phyloP scores from a whole-genome alignment of 2,329 filamentous ascomycete genomes.

The Sporothrix schenckii region DNA sequence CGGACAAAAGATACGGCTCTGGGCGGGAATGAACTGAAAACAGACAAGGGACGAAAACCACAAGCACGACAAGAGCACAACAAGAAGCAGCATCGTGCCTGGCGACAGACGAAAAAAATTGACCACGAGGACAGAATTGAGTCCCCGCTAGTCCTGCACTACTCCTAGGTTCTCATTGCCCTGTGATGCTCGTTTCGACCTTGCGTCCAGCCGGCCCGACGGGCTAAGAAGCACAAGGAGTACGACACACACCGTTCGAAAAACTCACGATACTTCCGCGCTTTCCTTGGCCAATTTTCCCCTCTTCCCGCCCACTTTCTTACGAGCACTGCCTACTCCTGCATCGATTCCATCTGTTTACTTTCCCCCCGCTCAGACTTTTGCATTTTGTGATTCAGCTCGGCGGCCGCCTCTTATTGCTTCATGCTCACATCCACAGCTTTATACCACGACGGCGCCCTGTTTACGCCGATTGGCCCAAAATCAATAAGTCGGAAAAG shows the following conservation, averaged over 20 bases:
- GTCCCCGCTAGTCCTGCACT: constrained; percentile 28
- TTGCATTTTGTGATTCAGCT: background rate
- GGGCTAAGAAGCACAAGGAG: background rate
- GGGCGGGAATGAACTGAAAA: background rate
- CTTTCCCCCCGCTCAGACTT: background rate
- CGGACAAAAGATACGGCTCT: background rate
- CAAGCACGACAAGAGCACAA: background rate
- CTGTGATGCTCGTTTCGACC: constrained; percentile 10
- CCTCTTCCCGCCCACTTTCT: background rate
- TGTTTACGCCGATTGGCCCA: constrained; percentile 31
- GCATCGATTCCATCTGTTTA: background rate
- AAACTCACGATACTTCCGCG: constrained; percentile 29
- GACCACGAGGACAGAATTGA: constrained; percentile 27
- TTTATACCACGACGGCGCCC: constrained; percentile 24
- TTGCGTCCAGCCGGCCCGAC: constrained; percentile 19
- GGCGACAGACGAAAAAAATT: background rate
- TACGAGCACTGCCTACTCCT: background rate
- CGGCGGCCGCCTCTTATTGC: background rate
- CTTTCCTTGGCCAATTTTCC: background rate
- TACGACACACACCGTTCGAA: background rate
- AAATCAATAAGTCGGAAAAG: constrained; percentile 9
- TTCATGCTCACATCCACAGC: constrained; percentile 25
- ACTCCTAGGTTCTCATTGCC: constrained; percentile 15
- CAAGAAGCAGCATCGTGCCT: background rate
- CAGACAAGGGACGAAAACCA: background rate